phyloP scores from a whole-genome alignment of 495 filamentous ascomycete genomes.

The Tuber borchii region DNA sequence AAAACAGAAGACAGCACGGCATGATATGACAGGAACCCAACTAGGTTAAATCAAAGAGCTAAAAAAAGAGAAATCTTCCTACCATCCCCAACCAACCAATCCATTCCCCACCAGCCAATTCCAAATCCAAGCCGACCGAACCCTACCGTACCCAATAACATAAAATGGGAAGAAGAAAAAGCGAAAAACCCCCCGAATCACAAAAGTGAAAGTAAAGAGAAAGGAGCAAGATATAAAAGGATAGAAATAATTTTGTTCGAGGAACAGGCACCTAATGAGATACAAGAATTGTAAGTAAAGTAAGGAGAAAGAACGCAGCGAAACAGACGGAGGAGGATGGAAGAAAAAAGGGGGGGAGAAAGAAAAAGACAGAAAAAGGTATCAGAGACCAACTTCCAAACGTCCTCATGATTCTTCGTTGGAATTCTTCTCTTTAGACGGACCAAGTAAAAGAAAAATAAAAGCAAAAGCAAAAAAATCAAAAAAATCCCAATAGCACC shows the following conservation, averaged over 20 bases:
- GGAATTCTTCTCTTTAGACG: background rate
- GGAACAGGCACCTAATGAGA: constrained; percentile 16
- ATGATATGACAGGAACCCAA: background rate
- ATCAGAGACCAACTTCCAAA: constrained; percentile 2
- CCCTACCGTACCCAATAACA: constrained; percentile 25
- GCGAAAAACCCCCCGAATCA: background rate
- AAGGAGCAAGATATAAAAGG: background rate
- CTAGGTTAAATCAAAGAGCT: background rate
- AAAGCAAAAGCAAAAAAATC: constrained; percentile 15
- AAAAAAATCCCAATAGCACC: constrained; percentile 34
- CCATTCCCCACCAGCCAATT: constrained; percentile 14
- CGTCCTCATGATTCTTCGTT: constrained; percentile 3
- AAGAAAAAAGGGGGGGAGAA: constrained; percentile 15
- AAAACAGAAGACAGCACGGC: background rate
- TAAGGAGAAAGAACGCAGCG: background rate
- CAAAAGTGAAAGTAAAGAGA: background rate
- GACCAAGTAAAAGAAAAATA: constrained; percentile 8
- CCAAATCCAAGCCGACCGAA: constrained; percentile 20
- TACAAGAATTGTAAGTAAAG: constrained; percentile 36
- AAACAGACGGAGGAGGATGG: constrained; percentile 12
- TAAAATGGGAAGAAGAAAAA: constrained; percentile 24
- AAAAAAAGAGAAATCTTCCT: background rate
- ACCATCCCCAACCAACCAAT: constrained; percentile 17
- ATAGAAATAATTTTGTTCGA: background rate
- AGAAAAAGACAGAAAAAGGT: constrained; percentile 27